Base-by-base conservation (phyloP, 495 filamentous ascomycete genomes). In the Neurospora sp. region DNA sequence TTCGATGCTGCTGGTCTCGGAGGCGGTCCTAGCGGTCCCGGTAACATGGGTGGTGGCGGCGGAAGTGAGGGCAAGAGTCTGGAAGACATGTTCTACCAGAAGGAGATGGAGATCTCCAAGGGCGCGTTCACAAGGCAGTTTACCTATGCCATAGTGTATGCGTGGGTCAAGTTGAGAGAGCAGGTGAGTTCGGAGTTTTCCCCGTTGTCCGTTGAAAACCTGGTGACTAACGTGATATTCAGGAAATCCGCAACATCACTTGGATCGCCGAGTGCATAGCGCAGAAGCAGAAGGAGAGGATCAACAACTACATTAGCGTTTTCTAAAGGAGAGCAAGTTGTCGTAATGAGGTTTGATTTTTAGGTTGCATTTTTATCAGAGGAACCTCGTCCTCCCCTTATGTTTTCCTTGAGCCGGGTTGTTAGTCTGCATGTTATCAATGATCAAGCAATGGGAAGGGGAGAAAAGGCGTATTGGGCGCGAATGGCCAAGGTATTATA, bases 201-300 rank as follows among this genome's bases (percentile, higher is more conserved):
- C 38, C 38, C 18, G 5, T 38, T 22, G 48, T 22, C 11, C n/a
- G 39, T 69, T 72, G 72, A 70, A 48, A 72, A 8, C 44, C 38
- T 68, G 38, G 44, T 69, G 61, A 76, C 46, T 41, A 12, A n/a
- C 22, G 37, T 35, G 11, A 16, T n/a, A 20, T 22, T 18, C 73
- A 97, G 96, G 96, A 99, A 91, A 97, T 98, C 80, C 92, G 96
- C 46, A 99, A 99, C 78, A 96, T 99, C 78, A 98, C 95, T 68
- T 99, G 96, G 96, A 99, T 99, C 79, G 90, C 96, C 10, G 96
- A 99, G 82, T 99, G 96, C 83, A 99, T 99, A 89, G 96, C 96
- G 68, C 96, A 99, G 83, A 97, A 97, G 85, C 96, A 99, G 86
- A 99, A 98, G 85, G 96, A 99, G 82, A 89, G 96, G 80, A 98